A percentile compares a stretch with the other conserved stretches of the same genome.
phyloP scores from a whole-genome alignment of 2,329 filamentous ascomycete species.

The Sporothrix brunneoviolacea region DNA sequence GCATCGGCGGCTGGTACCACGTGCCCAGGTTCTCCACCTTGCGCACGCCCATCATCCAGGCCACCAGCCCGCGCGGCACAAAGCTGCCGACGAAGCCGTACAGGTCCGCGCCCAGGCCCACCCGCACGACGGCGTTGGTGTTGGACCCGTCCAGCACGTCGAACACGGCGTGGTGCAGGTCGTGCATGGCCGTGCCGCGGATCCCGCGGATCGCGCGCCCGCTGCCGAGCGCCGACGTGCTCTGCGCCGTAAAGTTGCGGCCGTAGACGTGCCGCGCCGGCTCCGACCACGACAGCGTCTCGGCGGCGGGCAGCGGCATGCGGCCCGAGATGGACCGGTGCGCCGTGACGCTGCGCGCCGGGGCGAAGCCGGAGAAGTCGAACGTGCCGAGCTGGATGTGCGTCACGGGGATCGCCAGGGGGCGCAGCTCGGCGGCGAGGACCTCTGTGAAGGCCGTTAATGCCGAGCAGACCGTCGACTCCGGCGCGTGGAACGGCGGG shows the following conservation, averaged over 20 bases:
- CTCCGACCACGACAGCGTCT: constrained; percentile 59
- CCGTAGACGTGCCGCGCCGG: constrained; percentile 54
- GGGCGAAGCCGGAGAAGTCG: constrained; percentile 66
- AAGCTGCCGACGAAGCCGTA: constrained; percentile 82
- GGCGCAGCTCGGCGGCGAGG: constrained; percentile 69
- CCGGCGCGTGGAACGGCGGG: constrained; percentile 75
- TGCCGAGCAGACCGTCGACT: constrained; percentile 78
- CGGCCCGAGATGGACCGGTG: constrained; percentile 22
- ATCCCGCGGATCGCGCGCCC: constrained; percentile 49
- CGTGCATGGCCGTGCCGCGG: constrained; percentile 65
- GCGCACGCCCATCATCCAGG: constrained; percentile 85
- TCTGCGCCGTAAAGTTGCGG: constrained; percentile 53
- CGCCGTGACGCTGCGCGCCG: constrained; percentile 25
- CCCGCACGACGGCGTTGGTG: constrained; percentile 59
- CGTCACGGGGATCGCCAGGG: constrained; percentile 69
- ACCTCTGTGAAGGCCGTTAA: constrained; percentile 81
- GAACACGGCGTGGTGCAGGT: constrained; percentile 81
- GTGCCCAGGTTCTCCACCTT: constrained; percentile 50
- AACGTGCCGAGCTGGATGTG: constrained; percentile 90
- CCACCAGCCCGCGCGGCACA: constrained; percentile 70
- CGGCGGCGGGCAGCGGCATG: constrained; percentile 41
- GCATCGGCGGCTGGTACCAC: constrained; percentile 41
- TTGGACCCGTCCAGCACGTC: constrained; percentile 70
- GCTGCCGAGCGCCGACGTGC: constrained; percentile 48
- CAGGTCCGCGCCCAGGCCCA: constrained; percentile 75